Conservation (phyloP, 2,329 filamentous ascomycete genomes). For the Gaeumannomyces tritici region DNA sequence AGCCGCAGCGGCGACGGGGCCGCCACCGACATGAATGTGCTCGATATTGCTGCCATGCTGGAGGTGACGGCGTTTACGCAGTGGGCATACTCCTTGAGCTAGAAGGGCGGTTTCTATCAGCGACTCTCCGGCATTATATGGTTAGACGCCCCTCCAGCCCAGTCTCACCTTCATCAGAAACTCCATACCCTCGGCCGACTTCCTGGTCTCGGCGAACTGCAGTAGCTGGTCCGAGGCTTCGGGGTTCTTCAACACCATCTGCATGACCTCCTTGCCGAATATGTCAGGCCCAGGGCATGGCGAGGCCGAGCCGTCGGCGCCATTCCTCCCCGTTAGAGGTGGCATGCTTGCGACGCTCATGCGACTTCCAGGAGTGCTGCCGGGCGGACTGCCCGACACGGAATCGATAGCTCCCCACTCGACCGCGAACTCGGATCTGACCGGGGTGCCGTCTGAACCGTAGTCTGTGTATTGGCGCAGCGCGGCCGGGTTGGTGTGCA, state of each 20-base stretch:
- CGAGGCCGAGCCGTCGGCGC: slow-evolving; percentile 5
- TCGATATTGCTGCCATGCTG: slow-evolving; percentile 24
- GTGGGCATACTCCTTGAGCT: slow-evolving; percentile 34
- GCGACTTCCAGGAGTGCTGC: neutral
- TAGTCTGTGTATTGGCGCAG: slow-evolving; percentile 37
- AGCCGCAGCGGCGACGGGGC: slow-evolving; percentile 30
- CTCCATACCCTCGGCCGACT: slow-evolving; percentile 39
- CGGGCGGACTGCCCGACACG: neutral
- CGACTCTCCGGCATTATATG: neutral
- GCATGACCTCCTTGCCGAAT: slow-evolving; percentile 38
- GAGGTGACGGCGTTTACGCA: slow-evolving; percentile 28
- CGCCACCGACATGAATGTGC: slow-evolving; percentile 25
- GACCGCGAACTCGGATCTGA: slow-evolving; percentile 11
- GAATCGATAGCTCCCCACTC: neutral
- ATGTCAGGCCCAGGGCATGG: slow-evolving; percentile 30
- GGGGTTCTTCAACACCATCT: slow-evolving; percentile 38
- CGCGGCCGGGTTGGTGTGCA: slow-evolving; percentile 32
- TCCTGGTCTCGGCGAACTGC: slow-evolving; percentile 36
- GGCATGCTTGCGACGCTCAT: neutral
- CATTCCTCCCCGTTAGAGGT: neutral
- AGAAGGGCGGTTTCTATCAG: slow-evolving; percentile 17
- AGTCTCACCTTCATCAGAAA: slow-evolving; percentile 34
- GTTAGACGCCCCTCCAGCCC: neutral
- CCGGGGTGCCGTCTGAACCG: slow-evolving; percentile 26
- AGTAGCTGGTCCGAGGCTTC: slow-evolving; percentile 34